phyloP scores from a whole-genome alignment of 1,284 basidiomycete genomes.

The Termitomyces sp. region DNA sequence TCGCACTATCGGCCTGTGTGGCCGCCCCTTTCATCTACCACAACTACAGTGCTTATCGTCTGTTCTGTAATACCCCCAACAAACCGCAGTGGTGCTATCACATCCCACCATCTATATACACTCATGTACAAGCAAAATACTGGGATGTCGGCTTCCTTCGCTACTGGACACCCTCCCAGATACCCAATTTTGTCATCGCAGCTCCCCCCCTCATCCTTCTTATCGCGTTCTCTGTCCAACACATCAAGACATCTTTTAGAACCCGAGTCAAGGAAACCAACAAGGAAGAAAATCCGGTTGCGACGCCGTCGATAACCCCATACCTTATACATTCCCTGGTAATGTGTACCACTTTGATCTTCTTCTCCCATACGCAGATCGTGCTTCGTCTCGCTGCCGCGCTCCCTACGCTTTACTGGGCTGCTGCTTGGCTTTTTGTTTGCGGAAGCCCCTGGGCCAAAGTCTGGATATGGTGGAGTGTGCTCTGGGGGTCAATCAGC shows the following conservation, averaged over 20 bases:
- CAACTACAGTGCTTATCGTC: slow-evolving; percentile 59
- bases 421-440: slow-evolving; percentile 60
- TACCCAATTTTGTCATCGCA: slow-evolving; percentile 86
- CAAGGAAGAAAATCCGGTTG: slow-evolving; percentile 20
- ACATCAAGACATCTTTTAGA: slow-evolving; percentile 25
- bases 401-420: slow-evolving; percentile 85
- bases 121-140: slow-evolving; percentile 80
- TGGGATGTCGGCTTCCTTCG: slow-evolving; percentile 85
- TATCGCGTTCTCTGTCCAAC: slow-evolving; percentile 36
- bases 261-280: neutral
- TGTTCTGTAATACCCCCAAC: slow-evolving; percentile 53
- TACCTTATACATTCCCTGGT: slow-evolving; percentile 68
- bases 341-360: slow-evolving; percentile 60
- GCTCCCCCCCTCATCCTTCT: slow-evolving; percentile 63
- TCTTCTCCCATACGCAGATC: slow-evolving; percentile 89
- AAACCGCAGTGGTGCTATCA: slow-evolving; percentile 62
- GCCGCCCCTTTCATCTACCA: slow-evolving; percentile 67
- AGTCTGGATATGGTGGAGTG: slow-evolving; percentile 68
- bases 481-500: slow-evolving; percentile 70
- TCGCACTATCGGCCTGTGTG: slow-evolving; percentile 40
- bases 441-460: slow-evolving; percentile 39
- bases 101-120: slow-evolving; percentile 68
- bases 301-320: slow-evolving; percentile 43
- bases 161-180: slow-evolving; percentile 82
- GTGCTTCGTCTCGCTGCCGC: slow-evolving; percentile 76